phyloP scores from a whole-genome alignment of 768 basidiomycete genomes.

The Cystoderma amianthinum region DNA sequence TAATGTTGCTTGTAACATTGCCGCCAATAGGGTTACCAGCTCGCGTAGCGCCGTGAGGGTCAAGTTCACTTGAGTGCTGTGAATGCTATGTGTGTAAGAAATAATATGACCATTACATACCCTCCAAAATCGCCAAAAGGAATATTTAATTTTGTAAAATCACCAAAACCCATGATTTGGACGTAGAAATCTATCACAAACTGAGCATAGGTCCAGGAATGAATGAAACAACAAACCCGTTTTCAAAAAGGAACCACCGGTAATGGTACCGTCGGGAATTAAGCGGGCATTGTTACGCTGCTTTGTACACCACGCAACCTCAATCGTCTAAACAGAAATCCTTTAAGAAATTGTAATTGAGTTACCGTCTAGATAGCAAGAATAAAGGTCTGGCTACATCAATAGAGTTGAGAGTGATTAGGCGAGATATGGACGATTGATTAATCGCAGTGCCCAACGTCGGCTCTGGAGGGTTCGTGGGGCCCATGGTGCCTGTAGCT shows the following conservation, averaged over 20 bases:
- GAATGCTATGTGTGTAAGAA: not conserved
- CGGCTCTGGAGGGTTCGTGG: too few relatives aligned
- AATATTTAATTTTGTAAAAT: slow-evolving; percentile 34
- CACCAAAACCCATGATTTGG: slow-evolving; percentile 34
- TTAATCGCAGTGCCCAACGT: too few relatives aligned
- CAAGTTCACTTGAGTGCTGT: slow-evolving; percentile 25
- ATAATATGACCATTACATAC: slow-evolving; percentile 14
- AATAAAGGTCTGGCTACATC: too few relatives aligned
- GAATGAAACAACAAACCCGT: slow-evolving; percentile 17
- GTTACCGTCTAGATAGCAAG: too few relatives aligned
- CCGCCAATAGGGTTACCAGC: slow-evolving; percentile 37
- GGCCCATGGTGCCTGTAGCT: too few relatives aligned
- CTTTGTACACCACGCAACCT: slow-evolving; percentile 40
- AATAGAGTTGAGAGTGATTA: too few relatives aligned
- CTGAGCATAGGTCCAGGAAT: not conserved
- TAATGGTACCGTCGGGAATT: slow-evolving; percentile 36
- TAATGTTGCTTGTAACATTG: slow-evolving; percentile 35
- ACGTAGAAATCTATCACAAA: slow-evolving; percentile 26
- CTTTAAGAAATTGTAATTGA: too few relatives aligned
- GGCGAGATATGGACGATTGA: too few relatives aligned
- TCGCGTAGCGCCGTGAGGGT: slow-evolving; percentile 34
- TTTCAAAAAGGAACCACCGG: slow-evolving; percentile 33
- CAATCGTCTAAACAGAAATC: slow-evolving; percentile 21
- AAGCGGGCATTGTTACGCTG: slow-evolving; percentile 36
- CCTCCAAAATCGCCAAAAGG: slow-evolving; percentile 32